phyloP scores from a whole-genome alignment of 2,329 filamentous ascomycete species.

The Pseudogymnoascus sp. region DNA sequence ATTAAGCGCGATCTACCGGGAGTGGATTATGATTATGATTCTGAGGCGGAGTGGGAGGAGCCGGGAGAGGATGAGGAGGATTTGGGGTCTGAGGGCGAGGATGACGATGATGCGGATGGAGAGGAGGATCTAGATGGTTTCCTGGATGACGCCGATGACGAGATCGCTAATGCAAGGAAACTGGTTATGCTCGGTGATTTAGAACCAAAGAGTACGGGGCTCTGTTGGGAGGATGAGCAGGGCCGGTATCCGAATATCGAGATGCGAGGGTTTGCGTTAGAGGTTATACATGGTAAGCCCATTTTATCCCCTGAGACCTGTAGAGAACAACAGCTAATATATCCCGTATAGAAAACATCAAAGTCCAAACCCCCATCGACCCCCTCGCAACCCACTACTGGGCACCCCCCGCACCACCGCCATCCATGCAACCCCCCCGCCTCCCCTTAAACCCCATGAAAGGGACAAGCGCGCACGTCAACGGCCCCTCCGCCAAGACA shows the following conservation, averaged over 20 bases:
- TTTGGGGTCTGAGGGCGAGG: conserved; percentile 52
- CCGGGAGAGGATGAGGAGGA: conserved; percentile 51
- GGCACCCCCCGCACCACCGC: conserved; percentile 27
- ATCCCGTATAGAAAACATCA: conserved; percentile 30
- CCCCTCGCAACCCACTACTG: conserved; percentile 81
- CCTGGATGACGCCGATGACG: conserved; percentile 60
- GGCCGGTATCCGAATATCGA: conserved; percentile 40
- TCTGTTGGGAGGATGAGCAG: conserved; percentile 68
- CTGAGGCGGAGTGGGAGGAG: conserved; percentile 76
- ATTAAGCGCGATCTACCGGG: conserved; percentile 44
- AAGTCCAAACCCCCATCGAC: conserved; percentile 54
- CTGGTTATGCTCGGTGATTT: conserved; percentile 56
- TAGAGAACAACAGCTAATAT: no score
- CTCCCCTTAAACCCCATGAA: conserved; percentile 26
- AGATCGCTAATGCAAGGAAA: conserved; percentile 40
- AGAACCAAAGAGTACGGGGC: conserved; percentile 66
- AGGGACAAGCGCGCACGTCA: conserved; percentile 15
- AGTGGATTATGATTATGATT: conserved; percentile 75
- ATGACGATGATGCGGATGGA: conserved; percentile 56
- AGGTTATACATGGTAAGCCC: conserved; percentile 60
- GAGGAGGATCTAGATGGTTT: conserved; percentile 62
- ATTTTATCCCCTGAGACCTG: not conserved
- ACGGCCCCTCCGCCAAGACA: not conserved
- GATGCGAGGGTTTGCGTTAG: conserved; percentile 58
- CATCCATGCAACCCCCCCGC: conserved; percentile 29